phyloP scores from a whole-genome alignment of 306 rosid genomes.

The Cicer bijugum region DNA sequence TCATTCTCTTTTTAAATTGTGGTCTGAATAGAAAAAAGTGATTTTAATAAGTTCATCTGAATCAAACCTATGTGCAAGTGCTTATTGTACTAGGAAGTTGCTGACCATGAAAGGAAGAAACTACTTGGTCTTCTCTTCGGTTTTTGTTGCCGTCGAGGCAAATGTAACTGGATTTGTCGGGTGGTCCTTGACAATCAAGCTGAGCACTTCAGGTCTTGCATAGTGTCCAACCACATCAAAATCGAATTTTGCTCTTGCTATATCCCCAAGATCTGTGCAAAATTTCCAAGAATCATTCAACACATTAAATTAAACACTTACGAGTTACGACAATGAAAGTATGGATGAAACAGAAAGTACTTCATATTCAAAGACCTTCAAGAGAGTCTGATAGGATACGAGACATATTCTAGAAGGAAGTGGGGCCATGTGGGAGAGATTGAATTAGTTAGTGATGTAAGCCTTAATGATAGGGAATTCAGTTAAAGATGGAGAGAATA shows the following conservation, averaged over 20 bases:
- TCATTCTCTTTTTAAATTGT: not conserved
- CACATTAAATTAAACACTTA: not conserved
- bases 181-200: conserved; percentile 77
- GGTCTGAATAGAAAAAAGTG: not conserved
- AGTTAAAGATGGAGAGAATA: too few species aligned
- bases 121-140: conserved; percentile 53
- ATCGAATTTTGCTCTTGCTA: conserved; percentile 77
- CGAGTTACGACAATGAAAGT: not conserved
- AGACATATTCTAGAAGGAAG: too few species aligned
- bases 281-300: conserved; percentile 35
- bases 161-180: conserved; percentile 75
- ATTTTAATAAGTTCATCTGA: not conserved
- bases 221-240: conserved; percentile 97
- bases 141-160: conserved; percentile 58
- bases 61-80: conserved; percentile 8
- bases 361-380: conserved; percentile 18
- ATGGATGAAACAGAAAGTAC: not conserved
- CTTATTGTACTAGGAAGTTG: conserved; percentile 14
- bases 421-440: too few species aligned
- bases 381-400: not conserved
- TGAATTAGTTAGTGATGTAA: too few species aligned
- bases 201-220: conserved; percentile 86
- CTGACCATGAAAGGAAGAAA: conserved; percentile 37
- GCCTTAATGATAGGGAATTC: too few species aligned
- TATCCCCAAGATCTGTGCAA: conserved; percentile 78